Conservation (phyloP, 2,329 filamentous ascomycete genomes). For the Cladosporium phlei region DNA sequence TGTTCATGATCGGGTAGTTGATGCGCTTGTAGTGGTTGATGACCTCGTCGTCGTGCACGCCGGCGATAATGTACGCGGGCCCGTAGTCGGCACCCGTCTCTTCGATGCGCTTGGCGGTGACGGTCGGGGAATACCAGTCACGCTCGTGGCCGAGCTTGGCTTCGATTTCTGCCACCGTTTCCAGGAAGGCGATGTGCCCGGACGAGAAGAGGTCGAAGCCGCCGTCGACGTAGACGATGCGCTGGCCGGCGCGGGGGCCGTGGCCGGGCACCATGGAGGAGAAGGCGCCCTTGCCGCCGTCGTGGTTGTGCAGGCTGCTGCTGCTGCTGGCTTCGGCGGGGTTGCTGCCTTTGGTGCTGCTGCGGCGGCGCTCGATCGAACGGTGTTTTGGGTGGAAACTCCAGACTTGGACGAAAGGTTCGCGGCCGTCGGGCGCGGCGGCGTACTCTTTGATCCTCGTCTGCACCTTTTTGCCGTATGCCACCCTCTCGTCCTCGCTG, state of each 20-base stretch:
- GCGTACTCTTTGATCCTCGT: conserved; percentile 80
- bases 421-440: conserved; percentile 73
- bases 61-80: conserved; percentile 83
- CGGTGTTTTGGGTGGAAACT: conserved; percentile 55
- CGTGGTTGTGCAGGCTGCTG: conserved; percentile 39
- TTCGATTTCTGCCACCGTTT: conserved; percentile 69
- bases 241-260: conserved; percentile 69
- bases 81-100: conserved; percentile 67
- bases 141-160: conserved; percentile 60
- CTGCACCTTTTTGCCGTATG: conserved; percentile 63
- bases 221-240: conserved; percentile 90
- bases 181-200: conserved; percentile 92
- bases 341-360: conserved; percentile 3
- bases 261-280: conserved; percentile 64
- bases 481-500: conserved; percentile 60
- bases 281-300: conserved; percentile 58
- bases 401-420: conserved; percentile 79
- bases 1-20: conserved; percentile 99
- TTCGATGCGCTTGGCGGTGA: conserved; percentile 57
- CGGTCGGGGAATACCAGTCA: conserved; percentile 70
- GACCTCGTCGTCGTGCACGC: conserved; percentile 88
- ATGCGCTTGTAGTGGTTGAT: conserved; percentile 96
- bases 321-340: conserved; percentile 10
- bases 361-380: conserved; percentile 11
- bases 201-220: conserved; percentile 96